Base-by-base conservation (phyloP, 352 stramenopile genomes). In the Peronospora destructor region DNA sequence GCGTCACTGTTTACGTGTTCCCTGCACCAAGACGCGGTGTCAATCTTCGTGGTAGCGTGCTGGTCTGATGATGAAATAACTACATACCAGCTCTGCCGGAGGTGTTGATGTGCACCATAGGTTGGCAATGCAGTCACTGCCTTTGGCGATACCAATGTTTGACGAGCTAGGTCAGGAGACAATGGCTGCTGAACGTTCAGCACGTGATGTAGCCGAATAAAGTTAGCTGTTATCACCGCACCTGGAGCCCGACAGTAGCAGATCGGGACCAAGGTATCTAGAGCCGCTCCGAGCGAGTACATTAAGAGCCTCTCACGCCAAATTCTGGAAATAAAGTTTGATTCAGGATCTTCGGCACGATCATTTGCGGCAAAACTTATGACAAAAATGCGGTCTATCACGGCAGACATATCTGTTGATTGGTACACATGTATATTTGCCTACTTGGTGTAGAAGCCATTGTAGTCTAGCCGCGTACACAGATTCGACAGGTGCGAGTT, bases 11-110 rank as follows among this genome's bases (percentile, higher is more conserved):
- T 1, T 55, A 60, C 16, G 84, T 49, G 47, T 86, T 86, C 7
- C 78, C 77, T n/a, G 67, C 80, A 21, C 84, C 86, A 1, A 74
- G 68, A 30, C 90, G 89, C 90, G 98, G 56, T 98, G 98, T 21
- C 88, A 72, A 0, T 91, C 93, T 64, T 91, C 66, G 21, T 93
- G 68, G 4, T 76, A 0, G 62, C 75, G 14, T 59, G 76, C 63
- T 76, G 59, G 16, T 66, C 76, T 36, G 61, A 48, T 0, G 59
- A 53, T 12, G 83, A 73, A 13, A 61, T 46, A 2, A 49, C 59
- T 33, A 59, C 17, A n/a, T 21, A 41, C 7, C 33, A 16, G 2
- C 6, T 42, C 14, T 46, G 52, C 3, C 53, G 45, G 49, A 23
- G 19, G 19, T 23, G 19, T 23, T 23, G n/a, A 23, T 23, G 19